Base-by-base conservation (phyloP, 257 asterid species). In the Gentiana dahurica region DNA sequence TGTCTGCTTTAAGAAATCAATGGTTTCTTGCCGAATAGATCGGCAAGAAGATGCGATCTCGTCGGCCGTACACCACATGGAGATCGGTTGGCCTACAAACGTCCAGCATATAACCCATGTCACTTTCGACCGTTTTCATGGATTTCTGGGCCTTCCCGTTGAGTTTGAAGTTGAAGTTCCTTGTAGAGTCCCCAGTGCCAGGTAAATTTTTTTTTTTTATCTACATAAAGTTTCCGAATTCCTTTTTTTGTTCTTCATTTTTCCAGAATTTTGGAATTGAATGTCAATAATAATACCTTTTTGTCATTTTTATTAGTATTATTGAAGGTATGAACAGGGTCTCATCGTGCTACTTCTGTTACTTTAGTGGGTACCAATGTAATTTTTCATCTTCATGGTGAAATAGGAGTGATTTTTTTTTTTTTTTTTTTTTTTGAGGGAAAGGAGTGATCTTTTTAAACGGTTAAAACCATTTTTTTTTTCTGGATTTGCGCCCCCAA, bases 41-140 rank as follows among this genome's bases (percentile, higher is more conserved):
- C 62, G 81, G 47, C 62, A 73, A 12, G 95, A 82, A 5, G 86
- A 77, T 11, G 86, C 76, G 5, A 78, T 72, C 57, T 70, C 82
- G 54, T 70, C 82, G 52, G 77, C 90, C 75, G 85, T 83, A 39
- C 89, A 74, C 46, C 76, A 73, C 49, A 79, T 90, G 95, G 98
- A 91, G 55, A 91, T 91, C 71, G 96, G 98, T 12, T 91, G 87
- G 92, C 98, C 98, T 55, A 87, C 96, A 0, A 73, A 91, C 57
- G 96, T 91, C 12, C 87, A 85, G 70, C 98, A 92, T 77, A 72
- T 92, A 8, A 59, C 95, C 50, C 98, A 92, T 55, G 98, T 92
- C 68, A 92, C 98, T 0, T 92, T 92, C 60, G 98, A 92, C 63
- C 80, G 97, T 4, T 92, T 88, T 71, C 87, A 88, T 47, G 98